Conservation (phyloP, 305 asterid genomes). For the Fraxinus ornus region DNA sequence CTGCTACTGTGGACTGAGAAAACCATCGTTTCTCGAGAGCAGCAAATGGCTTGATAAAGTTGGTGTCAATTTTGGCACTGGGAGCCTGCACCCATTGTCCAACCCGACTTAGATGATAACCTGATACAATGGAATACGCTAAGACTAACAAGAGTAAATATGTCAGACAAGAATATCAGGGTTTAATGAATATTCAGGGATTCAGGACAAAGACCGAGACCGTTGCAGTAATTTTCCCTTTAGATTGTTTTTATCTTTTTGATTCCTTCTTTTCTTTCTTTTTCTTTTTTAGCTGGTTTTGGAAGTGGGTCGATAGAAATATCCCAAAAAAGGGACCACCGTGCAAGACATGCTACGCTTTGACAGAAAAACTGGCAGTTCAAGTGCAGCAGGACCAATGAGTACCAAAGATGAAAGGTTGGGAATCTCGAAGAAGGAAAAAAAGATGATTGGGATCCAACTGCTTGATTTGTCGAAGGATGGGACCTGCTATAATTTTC, state of each 20-base stretch:
- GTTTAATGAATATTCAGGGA: background rate
- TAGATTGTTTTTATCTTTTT: background rate
- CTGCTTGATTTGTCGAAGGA: background rate
- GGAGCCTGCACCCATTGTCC: conserved; percentile 27
- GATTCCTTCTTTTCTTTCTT: background rate
- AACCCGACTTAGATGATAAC: conserved; percentile 31
- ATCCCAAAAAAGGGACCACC: background rate
- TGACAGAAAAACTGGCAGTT: background rate
- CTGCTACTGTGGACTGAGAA: conserved; percentile 45
- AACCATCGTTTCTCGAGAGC: conserved; percentile 41
- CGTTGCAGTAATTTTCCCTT: background rate
- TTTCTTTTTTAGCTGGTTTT: background rate
- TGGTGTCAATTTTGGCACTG: conserved; percentile 13
- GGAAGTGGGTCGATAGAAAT: background rate
- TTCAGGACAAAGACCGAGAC: background rate
- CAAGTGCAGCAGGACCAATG: background rate
- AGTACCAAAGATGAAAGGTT: background rate
- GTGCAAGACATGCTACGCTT: background rate
- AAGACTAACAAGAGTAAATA: background rate
- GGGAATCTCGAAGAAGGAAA: background rate
- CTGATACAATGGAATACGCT: conserved; percentile 35
- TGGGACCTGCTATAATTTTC: background rate
- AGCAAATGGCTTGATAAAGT: conserved; percentile 26
- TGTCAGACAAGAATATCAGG: background rate
- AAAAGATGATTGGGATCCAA: background rate